Percentiles rank a stretch among this genome's conserved stretches.
Evolutionary conservation across 2,329 filamentous ascomycete species (phyloP).

Genomic region (Parastagonospora nodorum): DNA sequence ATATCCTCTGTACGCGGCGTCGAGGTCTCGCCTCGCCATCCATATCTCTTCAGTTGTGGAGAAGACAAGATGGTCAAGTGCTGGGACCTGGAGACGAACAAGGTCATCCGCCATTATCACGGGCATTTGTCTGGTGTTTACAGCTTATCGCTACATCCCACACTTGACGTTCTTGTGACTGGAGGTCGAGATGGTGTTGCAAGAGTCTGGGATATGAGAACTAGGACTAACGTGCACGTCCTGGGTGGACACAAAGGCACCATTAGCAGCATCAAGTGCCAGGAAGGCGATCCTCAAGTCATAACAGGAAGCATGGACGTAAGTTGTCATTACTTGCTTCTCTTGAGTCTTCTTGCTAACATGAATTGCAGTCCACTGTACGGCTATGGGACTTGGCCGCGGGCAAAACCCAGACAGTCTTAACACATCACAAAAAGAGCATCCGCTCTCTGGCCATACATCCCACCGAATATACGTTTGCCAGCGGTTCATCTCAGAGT

Average conservation of each 20-base stretch:
- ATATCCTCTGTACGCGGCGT: slow-evolving; percentile 19
- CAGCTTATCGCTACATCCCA: slow-evolving; percentile 89
- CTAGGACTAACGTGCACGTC: slow-evolving; percentile 92
- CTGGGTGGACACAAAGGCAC: slow-evolving; percentile 89
- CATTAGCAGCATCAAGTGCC: slow-evolving; percentile 85
- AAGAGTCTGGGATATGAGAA: slow-evolving; percentile 96
- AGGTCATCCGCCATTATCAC: slow-evolving; percentile 84
- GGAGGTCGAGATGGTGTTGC: slow-evolving; percentile 94
- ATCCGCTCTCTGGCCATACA: slow-evolving; percentile 84
- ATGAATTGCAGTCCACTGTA: slow-evolving; percentile 38
- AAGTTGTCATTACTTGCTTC: too few relatives aligned
- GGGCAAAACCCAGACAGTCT: slow-evolving; percentile 91
- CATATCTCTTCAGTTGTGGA: slow-evolving; percentile 95
- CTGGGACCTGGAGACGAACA: slow-evolving; percentile 99
- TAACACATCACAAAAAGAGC: slow-evolving; percentile 98
- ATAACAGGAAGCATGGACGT: slow-evolving; percentile 87
- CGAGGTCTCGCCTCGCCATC: slow-evolving; percentile 82
- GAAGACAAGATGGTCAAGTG: slow-evolving; percentile 99
- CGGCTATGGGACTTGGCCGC: slow-evolving; percentile 90
- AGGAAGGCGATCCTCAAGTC: slow-evolving; percentile 95
- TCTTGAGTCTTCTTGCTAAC: too few relatives aligned
- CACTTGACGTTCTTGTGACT: slow-evolving; percentile 90
- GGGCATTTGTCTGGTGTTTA: slow-evolving; percentile 97
- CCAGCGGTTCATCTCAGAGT: slow-evolving; percentile 84
- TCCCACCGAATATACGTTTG: slow-evolving; percentile 94